These are phyloP conservation scores for Lactifluus echinatus DNA, from an alignment of 768 basidiomycete species.

Conservation along the genomic window DNA sequence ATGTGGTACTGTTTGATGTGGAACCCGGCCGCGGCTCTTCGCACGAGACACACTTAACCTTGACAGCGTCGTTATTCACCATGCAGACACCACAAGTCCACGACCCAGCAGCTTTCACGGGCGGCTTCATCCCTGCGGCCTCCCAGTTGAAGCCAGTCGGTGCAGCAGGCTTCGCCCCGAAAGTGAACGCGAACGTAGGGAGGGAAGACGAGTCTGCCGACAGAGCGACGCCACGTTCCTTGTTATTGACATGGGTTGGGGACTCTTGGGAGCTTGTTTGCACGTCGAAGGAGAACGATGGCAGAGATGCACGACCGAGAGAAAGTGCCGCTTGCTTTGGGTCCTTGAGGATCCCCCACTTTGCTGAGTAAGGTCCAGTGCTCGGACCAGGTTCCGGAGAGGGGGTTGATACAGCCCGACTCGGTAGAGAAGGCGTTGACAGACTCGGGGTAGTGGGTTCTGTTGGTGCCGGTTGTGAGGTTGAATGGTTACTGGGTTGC, in stretches of 20 bases:
- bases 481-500: not conserved
- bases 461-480: not conserved
- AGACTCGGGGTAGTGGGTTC: not conserved
- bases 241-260: not conserved
- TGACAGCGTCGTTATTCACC: constrained; percentile 39
- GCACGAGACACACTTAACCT: constrained; percentile 42
- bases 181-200: constrained; percentile 35
- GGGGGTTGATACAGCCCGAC: not conserved
- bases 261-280: constrained; percentile 2
- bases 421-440: not conserved
- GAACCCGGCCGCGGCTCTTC: constrained; percentile 25
- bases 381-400: not conserved
- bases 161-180: constrained; percentile 20
- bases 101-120: constrained; percentile 13
- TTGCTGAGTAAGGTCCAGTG: not conserved
- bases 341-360: constrained; percentile 25
- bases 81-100: constrained; percentile 26
- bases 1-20: not conserved
- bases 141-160: constrained; percentile 26
- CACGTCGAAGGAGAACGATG: constrained; percentile 35
- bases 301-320: constrained; percentile 36
- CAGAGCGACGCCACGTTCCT: constrained; percentile 5
- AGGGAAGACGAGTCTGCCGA: constrained; percentile 30
- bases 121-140: constrained; percentile 25
- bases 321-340: constrained; percentile 29